phyloP scores from a whole-genome alignment of 2,329 filamentous ascomycete species.

The Botrytis squamosa region DNA sequence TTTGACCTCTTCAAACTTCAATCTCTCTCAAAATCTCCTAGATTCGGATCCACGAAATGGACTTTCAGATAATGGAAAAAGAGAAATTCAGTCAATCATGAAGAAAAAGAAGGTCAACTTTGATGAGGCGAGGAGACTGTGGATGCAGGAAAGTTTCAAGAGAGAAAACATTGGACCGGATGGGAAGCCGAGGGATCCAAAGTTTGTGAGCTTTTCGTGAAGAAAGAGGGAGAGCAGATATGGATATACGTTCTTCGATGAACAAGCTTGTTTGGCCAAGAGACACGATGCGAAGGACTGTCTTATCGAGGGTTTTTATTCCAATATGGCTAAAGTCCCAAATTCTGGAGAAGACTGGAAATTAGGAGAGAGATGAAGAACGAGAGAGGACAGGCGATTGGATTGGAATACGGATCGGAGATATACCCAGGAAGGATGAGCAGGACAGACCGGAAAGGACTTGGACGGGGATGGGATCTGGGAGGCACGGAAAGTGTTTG shows the following conservation, averaged over 20 bases:
- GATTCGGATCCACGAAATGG: conserved; percentile 76
- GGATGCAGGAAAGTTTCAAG: conserved; percentile 81
- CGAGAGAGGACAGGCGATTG: not conserved
- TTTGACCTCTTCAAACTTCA: conserved; percentile 78
- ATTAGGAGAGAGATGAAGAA: not conserved
- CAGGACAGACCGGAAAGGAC: not conserved
- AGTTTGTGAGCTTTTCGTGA: conserved; percentile 80
- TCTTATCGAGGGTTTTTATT: not conserved
- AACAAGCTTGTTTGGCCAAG: not conserved
- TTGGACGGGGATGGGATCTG: not conserved
- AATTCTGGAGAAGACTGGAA: too few species aligned
- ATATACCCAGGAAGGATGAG: not conserved
- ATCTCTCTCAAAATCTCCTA: conserved; percentile 76
- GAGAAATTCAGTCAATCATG: conserved; percentile 87
- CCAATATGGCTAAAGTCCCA: not conserved
- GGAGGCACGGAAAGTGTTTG: not conserved
- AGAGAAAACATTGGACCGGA: conserved; percentile 87
- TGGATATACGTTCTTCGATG: not conserved
- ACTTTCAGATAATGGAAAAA: conserved; percentile 76
- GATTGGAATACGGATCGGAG: conserved; percentile 4
- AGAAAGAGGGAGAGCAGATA: not conserved
- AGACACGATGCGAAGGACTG: not conserved
- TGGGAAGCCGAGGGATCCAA: conserved; percentile 84
- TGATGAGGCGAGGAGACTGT: conserved; percentile 84
- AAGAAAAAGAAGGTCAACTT: conserved; percentile 78